phyloP scores from a whole-genome alignment of 495 filamentous ascomycete species.

The Tuber indicum region DNA sequence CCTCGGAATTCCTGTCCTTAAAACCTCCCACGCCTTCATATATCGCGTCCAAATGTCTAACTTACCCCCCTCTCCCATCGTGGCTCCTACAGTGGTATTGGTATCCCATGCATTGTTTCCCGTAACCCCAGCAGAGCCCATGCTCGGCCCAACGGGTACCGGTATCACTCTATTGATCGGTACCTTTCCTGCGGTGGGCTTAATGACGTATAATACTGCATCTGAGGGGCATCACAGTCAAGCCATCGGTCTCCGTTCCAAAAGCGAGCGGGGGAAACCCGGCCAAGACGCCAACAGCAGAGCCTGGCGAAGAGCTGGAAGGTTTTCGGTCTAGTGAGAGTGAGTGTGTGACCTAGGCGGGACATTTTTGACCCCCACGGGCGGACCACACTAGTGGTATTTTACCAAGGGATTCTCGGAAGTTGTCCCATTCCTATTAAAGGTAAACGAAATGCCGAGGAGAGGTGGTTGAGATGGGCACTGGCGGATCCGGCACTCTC shows the following conservation, averaged over 20 bases:
- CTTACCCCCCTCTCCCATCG: constrained; percentile 23
- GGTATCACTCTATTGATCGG: constrained; percentile 42
- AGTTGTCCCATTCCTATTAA: constrained; percentile 35
- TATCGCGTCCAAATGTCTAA: constrained; percentile 30
- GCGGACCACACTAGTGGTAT: constrained; percentile 48
- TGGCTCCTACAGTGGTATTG: constrained; percentile 34
- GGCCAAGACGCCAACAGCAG: constrained; percentile 47
- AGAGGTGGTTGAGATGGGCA: not conserved
- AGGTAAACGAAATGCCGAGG: not conserved
- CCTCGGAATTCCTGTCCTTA: constrained; percentile 17
- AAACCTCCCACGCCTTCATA: constrained; percentile 16
- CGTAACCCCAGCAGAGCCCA: too few relatives aligned
- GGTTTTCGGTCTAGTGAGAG: constrained; percentile 44
- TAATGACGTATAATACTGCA: constrained; percentile 47
- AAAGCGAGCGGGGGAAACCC: constrained; percentile 47
- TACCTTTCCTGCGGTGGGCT: constrained; percentile 41
- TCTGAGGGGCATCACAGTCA: constrained; percentile 43
- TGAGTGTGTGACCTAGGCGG: constrained; percentile 45
- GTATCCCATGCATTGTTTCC: constrained; percentile 42
- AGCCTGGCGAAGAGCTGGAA: constrained; percentile 49
- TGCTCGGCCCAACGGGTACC: constrained; percentile 43
- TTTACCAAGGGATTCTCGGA: constrained; percentile 38
- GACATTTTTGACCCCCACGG: constrained; percentile 45
- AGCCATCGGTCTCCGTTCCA: constrained; percentile 50
- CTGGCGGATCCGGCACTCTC: constrained; percentile 46